Percentiles rank a stretch among this genome's conserved stretches.
Evolutionary conservation across 192 early-diverging fungal genomes (phyloP).

Genomic region (Obelidium mucronatum): DNA sequence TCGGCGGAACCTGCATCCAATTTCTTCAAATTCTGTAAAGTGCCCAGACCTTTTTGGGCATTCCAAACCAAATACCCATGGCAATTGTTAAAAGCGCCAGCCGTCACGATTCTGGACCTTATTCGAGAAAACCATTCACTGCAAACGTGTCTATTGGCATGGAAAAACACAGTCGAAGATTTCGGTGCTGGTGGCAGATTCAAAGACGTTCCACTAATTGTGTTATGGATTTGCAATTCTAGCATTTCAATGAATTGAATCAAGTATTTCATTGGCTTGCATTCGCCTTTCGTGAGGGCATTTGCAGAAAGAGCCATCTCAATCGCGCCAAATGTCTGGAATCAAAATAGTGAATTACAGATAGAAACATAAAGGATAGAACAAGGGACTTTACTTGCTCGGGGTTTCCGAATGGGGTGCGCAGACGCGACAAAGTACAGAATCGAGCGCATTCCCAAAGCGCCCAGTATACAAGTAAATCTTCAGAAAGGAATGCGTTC

Average conservation of each 20-base stretch:
- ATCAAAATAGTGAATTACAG: too few relatives aligned
- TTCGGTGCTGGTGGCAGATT: conserved; percentile 66
- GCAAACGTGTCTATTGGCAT: conserved; percentile 73
- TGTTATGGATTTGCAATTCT: conserved; percentile 75
- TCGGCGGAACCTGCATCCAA: neutral
- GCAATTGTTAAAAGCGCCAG: neutral
- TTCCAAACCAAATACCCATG: neutral
- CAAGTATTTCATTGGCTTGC: conserved; percentile 50
- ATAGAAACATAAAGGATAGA: too few relatives aligned
- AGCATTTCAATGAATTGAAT: conserved; percentile 72
- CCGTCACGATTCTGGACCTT: conserved; percentile 56
- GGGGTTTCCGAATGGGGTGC: conserved; percentile 79
- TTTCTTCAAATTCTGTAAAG: neutral
- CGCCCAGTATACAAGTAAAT: conserved; percentile 70
- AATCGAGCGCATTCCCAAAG: conserved; percentile 80
- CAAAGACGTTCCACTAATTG: conserved; percentile 64
- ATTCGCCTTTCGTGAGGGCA: neutral
- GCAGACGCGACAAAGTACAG: conserved; percentile 72
- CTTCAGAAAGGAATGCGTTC: conserved; percentile 45
- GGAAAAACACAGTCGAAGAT: conserved; percentile 72
- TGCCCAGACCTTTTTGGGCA: neutral
- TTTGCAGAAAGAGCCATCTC: conserved; percentile 11
- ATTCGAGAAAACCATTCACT: conserved; percentile 81
- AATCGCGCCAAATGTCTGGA: conserved; percentile 49
- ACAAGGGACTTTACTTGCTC: conserved; percentile 51